Base-by-base conservation (phyloP, 179 eudicot genomes). In the Spergularia azorica region DNA sequence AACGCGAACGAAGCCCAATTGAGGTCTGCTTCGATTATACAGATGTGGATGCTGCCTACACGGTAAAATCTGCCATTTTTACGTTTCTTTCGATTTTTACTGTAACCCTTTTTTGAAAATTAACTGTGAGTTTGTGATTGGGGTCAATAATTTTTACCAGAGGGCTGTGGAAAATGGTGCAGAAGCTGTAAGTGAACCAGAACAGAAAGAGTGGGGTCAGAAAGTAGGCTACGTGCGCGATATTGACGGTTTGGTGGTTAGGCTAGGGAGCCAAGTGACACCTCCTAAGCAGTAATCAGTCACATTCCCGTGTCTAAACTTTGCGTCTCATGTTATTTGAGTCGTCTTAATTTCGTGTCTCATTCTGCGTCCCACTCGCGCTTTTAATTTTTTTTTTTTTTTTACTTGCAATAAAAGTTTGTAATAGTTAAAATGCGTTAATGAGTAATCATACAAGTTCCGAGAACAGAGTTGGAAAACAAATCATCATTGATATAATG, bases 141-240 rank as follows among this genome's bases (percentile, higher is more conserved):
- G 17, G 9, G 32, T 26, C 5, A 13, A 63, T 9, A 14, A 3
- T n/a, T 39, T 13, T 57, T 71, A 16, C 32, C 91, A 92, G 97
- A 91, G 90, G 77, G 98, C 97, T 16, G 88, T 95, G 86, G 97
- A 95, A 82, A 91, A 90, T 20, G 97, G 97, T 7, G 98, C 98
- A 10, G 91, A 75, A 77, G 67, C 83, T 15, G 93, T 93, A 73
- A 87, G 89, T 10, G 81, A 77, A 73, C 98, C 97, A 21, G 90
- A 91, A 88, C 89, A 87, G 83, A 91, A 89, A 72, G 90, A 89
- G 56, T 95, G 98, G 98, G 95, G 96, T 1, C 98, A 95, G 87
- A 93, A 90, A 79, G 98, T 95, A 11, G 98, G 97, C 2, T 95
- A 95, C 69, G 94, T 95, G 1, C 84, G 94, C 5, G 99, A 95